Base-by-base conservation (phyloP, 2,329 filamentous ascomycete species). In the Colletotrichum salicis region DNA sequence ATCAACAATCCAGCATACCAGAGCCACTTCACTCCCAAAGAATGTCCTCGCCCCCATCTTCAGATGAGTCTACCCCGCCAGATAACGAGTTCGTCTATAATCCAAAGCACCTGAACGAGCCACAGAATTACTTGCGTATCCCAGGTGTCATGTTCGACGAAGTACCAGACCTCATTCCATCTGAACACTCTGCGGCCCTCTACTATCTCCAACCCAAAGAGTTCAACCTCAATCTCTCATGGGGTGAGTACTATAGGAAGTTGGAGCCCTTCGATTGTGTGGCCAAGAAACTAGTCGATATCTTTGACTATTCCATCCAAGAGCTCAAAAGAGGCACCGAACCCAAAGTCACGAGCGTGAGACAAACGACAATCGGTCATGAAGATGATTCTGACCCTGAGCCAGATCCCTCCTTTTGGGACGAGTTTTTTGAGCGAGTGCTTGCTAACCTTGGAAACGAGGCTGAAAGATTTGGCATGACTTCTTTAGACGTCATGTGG, bases 51-150 rank as follows among this genome's bases (percentile, higher is more conserved):
- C 4, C 29, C 8, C 31, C 60, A 4, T 13, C 2, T 2, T n/a
- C 61, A 11, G 35, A 15, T 3, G 1, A 3, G 4, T 7, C 29
- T 12, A 27, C 41, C n/a, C 11, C 45, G 11, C 8, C 15, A 12
- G n/a, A 22, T 24, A 6, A 4, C 2, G 51, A 22, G 12, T 13
- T 11, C 0, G 11, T 13, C n/a, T 1, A 11, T 19, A 8, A 10
- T 5, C 15, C 11, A 5, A 55, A n/a, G 12, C n/a, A 10, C 2
- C 5, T 55, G 11, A 1, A 15, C 27, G 27, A n/a, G 8, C 54
- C 69, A 8, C 69, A 71, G 51, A 13, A 68, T 27, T 71, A 71
- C 48, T 55, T 71, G n/a, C 69, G 69, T 54, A 69, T 71, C 29
- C 69, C 69, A 11, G 69, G 69, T 13, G 54, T 71, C 41, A 22